Evolutionary conservation across 176 grass and related monocot genomes (phyloP), one percentile per base, ranked within the genome.

Genomic region (Luzula sylvatica): DNA sequence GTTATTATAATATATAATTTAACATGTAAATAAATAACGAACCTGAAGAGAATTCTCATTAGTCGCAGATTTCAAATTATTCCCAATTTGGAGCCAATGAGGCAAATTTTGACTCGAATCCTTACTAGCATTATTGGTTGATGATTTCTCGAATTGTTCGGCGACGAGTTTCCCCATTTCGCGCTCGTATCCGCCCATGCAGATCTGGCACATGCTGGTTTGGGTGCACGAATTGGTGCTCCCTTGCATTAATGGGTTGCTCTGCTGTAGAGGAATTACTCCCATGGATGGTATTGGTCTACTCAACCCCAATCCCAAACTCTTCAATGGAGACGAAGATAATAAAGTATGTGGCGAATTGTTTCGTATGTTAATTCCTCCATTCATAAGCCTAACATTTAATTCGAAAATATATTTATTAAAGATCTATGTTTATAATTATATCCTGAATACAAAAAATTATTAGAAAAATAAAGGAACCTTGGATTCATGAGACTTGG

Each of bases 11-110:
- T 20, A 16, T 3, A 63, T 29, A 14, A 8, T 26, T 64, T 9
- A 0, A 50, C 23, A 40, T 8, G 2, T 6, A 38, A n/a, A 42
- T 1, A 39, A 35, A 46, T 7, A 49, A 21, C 23, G 15, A 5
- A 40, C 42, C 41, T 53, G 40, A 38, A 30, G 3, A 3, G 1
- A 41, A 67, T 24, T 56, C 42, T 8, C 15, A 23, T 16, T 60
- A 62, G 50, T 72, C 47, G 24, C 69, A 73, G 52, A 66, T 38
- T 77, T 66, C 72, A 76, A 42, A 23, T n/a, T 56, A 19, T 65
- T 35, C 5, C 42, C 78, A 26, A 66, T 78, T 60, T 77, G 81
- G 54, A 99, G 43, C 93, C 93, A 99, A 28, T 81, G 82, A 53
- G 86, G 86, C 53, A 89, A 69, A 43, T 56, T 40, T 32, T 65